Conservation (phyloP, 345 rosid species). For the Tarenaya hassleriana region DNA sequence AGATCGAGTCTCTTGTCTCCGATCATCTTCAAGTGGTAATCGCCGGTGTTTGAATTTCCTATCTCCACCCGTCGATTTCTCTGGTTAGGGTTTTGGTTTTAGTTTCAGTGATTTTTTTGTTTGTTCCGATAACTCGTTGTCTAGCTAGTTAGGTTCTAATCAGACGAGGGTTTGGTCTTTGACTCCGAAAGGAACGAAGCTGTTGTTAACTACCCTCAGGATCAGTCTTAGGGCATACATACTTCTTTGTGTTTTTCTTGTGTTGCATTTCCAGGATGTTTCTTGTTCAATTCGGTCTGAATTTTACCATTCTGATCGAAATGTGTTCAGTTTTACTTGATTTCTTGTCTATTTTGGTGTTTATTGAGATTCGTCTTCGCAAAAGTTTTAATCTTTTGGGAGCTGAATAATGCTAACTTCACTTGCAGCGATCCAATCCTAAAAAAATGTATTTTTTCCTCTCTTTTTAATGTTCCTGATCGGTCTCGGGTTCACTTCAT, state of each 20-base stretch:
- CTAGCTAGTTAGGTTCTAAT: neutral
- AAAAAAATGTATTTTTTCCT: too few species aligned
- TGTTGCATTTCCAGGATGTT: too few species aligned
- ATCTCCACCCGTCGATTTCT: neutral
- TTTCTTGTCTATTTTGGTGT: too few species aligned
- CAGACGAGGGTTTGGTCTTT: neutral
- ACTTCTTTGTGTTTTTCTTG: too few species aligned
- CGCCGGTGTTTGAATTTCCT: neutral
- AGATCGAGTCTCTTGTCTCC: slow-evolving; percentile 65
- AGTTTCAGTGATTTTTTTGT: neutral
- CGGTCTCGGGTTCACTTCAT: neutral
- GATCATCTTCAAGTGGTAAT: slow-evolving; percentile 79
- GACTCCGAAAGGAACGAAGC: slow-evolving; percentile 11
- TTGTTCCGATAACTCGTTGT: neutral
- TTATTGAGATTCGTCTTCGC: too few species aligned
- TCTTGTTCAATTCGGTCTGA: too few species aligned
- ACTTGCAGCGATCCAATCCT: too few species aligned
- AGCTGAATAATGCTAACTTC: too few species aligned
- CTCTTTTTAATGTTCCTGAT: neutral
- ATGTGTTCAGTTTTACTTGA: too few species aligned
- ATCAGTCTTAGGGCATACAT: too few species aligned
- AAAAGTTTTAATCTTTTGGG: too few species aligned
- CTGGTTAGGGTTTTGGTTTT: slow-evolving; percentile 20
- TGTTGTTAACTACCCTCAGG: neutral
- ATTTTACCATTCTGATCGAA: too few species aligned